Conservation (phyloP, 2,329 filamentous ascomycete species). For the Sporothrix humicola region DNA sequence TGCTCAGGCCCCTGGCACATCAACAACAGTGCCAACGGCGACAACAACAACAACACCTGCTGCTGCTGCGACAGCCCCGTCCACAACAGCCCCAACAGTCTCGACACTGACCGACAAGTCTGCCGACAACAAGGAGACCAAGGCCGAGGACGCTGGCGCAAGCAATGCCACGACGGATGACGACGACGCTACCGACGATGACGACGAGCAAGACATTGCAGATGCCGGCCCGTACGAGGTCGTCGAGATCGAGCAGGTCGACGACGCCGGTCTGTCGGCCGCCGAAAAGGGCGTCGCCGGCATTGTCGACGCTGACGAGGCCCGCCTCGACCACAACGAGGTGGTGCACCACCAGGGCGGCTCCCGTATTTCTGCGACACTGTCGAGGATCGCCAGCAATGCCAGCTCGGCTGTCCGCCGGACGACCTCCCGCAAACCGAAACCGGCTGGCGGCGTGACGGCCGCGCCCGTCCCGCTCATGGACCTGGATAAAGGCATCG, state of each 20-base stretch:
- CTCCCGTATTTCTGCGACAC: slow-evolving; percentile 23
- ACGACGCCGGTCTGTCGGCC: neutral
- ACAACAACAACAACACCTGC: neutral
- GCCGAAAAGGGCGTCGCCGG: slow-evolving; percentile 25
- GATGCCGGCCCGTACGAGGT: slow-evolving; percentile 21
- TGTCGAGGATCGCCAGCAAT: slow-evolving; percentile 37
- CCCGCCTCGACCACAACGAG: neutral
- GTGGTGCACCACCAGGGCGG: neutral
- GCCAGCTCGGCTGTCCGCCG: slow-evolving; percentile 31
- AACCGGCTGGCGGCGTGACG: neutral
- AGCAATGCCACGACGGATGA: neutral
- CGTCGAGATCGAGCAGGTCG: neutral
- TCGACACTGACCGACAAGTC: neutral
- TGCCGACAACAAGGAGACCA: neutral
- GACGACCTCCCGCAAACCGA: neutral
- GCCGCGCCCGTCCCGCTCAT: slow-evolving; percentile 51
- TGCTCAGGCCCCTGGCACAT: neutral
- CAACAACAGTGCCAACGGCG: neutral
- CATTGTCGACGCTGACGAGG: slow-evolving; percentile 7
- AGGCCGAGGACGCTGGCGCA: neutral
- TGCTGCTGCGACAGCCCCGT: neutral
- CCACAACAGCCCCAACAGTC: neutral
- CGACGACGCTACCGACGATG: neutral
- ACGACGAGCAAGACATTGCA: neutral
- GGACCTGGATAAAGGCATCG: slow-evolving; percentile 58